A percentile compares a stretch with the other conserved stretches of the same genome.
Conservation (phyloP, 139 green algal genomes). For the Coelastrella sp. region DNA sequence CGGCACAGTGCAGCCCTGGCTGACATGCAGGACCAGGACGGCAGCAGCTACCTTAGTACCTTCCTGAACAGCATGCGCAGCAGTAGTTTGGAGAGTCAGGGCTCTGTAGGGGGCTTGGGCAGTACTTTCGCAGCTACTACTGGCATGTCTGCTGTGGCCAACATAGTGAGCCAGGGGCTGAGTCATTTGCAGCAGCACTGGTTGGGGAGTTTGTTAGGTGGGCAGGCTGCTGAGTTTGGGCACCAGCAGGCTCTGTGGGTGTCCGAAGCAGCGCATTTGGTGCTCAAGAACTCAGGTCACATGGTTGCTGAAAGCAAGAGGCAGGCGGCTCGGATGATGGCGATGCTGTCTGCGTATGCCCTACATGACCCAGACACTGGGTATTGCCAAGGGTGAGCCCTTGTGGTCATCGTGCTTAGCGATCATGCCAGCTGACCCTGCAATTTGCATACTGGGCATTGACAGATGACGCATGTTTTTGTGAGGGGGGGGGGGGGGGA, state of each 20-base stretch:
- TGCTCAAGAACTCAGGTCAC: conserved; percentile 61
- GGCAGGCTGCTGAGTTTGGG: not conserved
- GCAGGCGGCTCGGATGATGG: conserved; percentile 73
- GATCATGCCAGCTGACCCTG: too few relatives aligned
- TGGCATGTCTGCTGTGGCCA: conserved; percentile 24
- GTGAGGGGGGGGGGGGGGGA: too few relatives aligned
- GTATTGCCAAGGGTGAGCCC: conserved; percentile 90
- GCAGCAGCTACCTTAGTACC: not conserved
- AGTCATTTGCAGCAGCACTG: conserved; percentile 37
- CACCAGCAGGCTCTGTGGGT: conserved; percentile 52
- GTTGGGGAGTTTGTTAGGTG: conserved; percentile 39
- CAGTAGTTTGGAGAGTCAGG: too few relatives aligned
- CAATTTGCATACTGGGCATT: too few relatives aligned
- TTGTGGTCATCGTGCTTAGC: too few relatives aligned
- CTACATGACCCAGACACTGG: conserved; percentile 84
- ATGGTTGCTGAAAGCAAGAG: conserved; percentile 53
- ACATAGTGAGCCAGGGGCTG: not conserved
- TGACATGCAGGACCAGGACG: not conserved
- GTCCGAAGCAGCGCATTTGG: conserved; percentile 49
- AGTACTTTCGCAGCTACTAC: not conserved
- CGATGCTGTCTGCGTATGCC: conserved; percentile 87
- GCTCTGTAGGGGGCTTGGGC: not conserved
- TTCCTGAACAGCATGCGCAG: conserved; percentile 28
- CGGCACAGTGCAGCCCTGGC: conserved; percentile 49
- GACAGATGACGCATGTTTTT: too few relatives aligned